Base-by-base conservation (phyloP, 805 yeast species). In the Saccharomycopsis guyanensis region DNA sequence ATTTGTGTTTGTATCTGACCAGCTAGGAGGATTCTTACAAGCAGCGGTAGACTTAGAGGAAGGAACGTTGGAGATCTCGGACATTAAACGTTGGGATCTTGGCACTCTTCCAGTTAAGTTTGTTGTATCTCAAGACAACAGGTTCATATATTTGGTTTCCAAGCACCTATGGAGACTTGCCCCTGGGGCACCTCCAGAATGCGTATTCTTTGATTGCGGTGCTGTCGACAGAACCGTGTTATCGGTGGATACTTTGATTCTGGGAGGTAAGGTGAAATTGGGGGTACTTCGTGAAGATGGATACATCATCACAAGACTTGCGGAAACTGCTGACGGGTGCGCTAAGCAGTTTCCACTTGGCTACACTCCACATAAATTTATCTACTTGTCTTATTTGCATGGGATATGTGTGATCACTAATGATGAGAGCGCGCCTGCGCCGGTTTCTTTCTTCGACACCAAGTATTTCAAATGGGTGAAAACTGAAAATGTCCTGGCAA, bases 331-430 rank as follows among this genome's bases (percentile, higher is more conserved):
- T 4, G 42, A 19, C 20, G 32, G 43, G 18, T 38, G 43, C 16
- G 47, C 51, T 3, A 43, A 35, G 19, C 27, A 8, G 3, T 47
- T 38, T 29, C 18, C 4, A 2, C 15, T 47, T 3, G 42, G 41
- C 12, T 43, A 15, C 36, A 47, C 51, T 4, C 48, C 51, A n/a
- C 13, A 16, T 12, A 43, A 36, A 24, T 15, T 43, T 25, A 15
- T 43, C 12, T 39, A 43, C 25, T 23, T 47, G 3, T 18, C 51
- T 20, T 40, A 47, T 18, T 39, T 47, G 35, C 51, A 47, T 35
- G 34, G 25, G 4, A 36, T 43, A 23, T 47, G 51, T 29, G 22
- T 47, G 3, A 3, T 43, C 13, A 22, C 42, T 3, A 43, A 43
- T 20, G 44, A 39, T 12, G 29, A 12, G 5, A 31, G 12, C 6